Evolutionary conservation across 2,329 filamentous ascomycete genomes (phyloP), one percentile per base, ranked within the genome.

Genomic region (Trichoderma citrinoviride): DNA sequence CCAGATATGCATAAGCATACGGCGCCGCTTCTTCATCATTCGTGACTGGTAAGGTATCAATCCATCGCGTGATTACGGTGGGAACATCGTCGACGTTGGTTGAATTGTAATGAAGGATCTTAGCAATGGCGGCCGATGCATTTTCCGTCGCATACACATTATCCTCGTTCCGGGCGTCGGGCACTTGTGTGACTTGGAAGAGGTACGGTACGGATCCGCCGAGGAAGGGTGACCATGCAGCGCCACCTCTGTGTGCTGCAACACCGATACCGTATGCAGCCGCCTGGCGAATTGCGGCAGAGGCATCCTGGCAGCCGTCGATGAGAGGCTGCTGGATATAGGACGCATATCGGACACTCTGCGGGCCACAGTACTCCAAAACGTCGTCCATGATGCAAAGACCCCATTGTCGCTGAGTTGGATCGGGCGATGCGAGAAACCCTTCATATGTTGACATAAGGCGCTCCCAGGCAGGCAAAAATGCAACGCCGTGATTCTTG

Each of bases 341-440:
- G 70, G 89, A 86, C 73, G 90, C 89, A 76, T 96, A 99, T 69
- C 89, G 87, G 82, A 90, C 94, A 71, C 92, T 96, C 71, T 96
- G 89, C 0, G 89, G 85, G 0, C 94, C 93, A 75, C 93, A 98
- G 81, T 98, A 99, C 77, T 99, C 95, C 41, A 99, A 85, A 41
- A 99, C 94, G 76, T 99, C 95, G 73, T 99, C 95, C 83, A 97
- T 92, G 71, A 99, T 97, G 81, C 95, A 99, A 61, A 99, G 85
- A n/a, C 93, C 94, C 95, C 95, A 99, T 76, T 99, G 95, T 64
- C 95, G 87, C 77, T 98, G 94, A 19, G 93, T 98, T 0, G 93
- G 85, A 75, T 99, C 95, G 3, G 79, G 73, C 65, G 91, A 95
- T 47, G 85, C 86, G 69, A 97, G 88, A 77, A 98, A 98, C 37